Evolutionary conservation across 768 basidiomycete genomes (phyloP).

Genomic region (Trametes cubensis): DNA sequence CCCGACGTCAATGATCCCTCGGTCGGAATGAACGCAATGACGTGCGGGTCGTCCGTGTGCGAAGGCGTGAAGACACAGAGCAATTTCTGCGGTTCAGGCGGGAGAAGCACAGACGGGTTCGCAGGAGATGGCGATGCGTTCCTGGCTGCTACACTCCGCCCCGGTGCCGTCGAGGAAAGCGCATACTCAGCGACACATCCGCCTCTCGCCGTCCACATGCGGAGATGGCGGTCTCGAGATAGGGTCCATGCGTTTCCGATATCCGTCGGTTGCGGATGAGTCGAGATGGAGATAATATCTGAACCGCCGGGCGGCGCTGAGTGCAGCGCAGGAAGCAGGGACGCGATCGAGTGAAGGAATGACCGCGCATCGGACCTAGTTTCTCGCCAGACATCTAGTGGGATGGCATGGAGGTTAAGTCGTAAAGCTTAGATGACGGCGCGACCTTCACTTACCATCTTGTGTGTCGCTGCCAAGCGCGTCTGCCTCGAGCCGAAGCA

Average conservation of each 20-base stretch:
- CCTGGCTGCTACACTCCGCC: slow-evolving; percentile 38
- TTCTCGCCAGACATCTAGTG: slow-evolving; percentile 73
- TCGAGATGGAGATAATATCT: slow-evolving; percentile 72
- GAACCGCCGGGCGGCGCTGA: slow-evolving; percentile 49
- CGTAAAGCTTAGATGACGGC: slow-evolving; percentile 13
- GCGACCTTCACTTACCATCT: slow-evolving; percentile 53
- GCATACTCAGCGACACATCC: slow-evolving; percentile 70
- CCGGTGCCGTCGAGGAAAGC: slow-evolving; percentile 43
- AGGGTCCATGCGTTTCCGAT: slow-evolving; percentile 79
- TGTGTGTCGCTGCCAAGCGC: slow-evolving; percentile 53
- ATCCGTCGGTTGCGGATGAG: slow-evolving; percentile 76
- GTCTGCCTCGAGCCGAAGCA: slow-evolving; percentile 72
- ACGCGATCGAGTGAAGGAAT: slow-evolving; percentile 66
- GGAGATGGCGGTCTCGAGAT: slow-evolving; percentile 82
- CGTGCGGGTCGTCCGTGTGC: slow-evolving; percentile 52
- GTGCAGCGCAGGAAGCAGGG: slow-evolving; percentile 60
- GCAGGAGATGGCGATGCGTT: slow-evolving; percentile 35
- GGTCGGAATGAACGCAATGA: slow-evolving; percentile 75
- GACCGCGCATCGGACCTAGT: slow-evolving; percentile 59
- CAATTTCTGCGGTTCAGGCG: slow-evolving; percentile 62
- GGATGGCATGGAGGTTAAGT: neutral
- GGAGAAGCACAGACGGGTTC: slow-evolving; percentile 53
- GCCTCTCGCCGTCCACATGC: slow-evolving; percentile 80
- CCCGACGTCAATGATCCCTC: slow-evolving; percentile 64
- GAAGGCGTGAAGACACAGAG: slow-evolving; percentile 61